Conservation (phyloP, 2,329 filamentous ascomycete species). For the Rutstroemia sp. region DNA sequence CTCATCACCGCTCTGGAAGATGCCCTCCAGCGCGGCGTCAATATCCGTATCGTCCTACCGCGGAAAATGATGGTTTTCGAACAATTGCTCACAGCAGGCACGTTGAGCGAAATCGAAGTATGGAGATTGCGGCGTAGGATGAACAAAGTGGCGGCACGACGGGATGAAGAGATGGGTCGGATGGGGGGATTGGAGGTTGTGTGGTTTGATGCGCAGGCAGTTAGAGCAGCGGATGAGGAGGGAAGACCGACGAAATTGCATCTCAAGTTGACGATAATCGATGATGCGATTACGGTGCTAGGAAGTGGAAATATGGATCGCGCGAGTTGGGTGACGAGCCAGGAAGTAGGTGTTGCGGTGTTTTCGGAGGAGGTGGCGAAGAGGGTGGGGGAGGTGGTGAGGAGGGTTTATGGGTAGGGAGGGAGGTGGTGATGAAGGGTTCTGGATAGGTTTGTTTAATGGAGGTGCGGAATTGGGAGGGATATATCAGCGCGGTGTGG, state of each 20-base stretch:
- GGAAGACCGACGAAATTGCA: conserved; percentile 61
- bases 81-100: conserved; percentile 73
- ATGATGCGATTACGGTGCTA: conserved; percentile 58
- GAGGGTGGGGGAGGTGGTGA: conserved; percentile 3
- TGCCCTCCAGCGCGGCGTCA: conserved; percentile 57
- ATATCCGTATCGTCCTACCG: conserved; percentile 61
- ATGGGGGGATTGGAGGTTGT: conserved; percentile 21
- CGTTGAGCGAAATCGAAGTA: conserved; percentile 61
- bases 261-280: conserved; percentile 69
- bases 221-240: conserved; percentile 13
- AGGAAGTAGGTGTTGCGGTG: conserved; percentile 66
- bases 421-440: neutral
- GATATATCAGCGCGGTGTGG: no score
- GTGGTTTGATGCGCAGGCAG: conserved; percentile 25
- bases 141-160: no score
- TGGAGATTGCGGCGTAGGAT: conserved; percentile 35
- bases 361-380: conserved; percentile 35
- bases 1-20: conserved; percentile 54
- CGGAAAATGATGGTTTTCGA: conserved; percentile 68
- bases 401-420: conserved; percentile 2
- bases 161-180: conserved; percentile 2
- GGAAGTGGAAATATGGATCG: conserved; percentile 81
- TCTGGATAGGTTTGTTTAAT: no score
- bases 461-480: no score
- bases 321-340: conserved; percentile 80